Conservation (phyloP, 2,329 filamentous ascomycete species). For the Chrysosporium keratinophilum region DNA sequence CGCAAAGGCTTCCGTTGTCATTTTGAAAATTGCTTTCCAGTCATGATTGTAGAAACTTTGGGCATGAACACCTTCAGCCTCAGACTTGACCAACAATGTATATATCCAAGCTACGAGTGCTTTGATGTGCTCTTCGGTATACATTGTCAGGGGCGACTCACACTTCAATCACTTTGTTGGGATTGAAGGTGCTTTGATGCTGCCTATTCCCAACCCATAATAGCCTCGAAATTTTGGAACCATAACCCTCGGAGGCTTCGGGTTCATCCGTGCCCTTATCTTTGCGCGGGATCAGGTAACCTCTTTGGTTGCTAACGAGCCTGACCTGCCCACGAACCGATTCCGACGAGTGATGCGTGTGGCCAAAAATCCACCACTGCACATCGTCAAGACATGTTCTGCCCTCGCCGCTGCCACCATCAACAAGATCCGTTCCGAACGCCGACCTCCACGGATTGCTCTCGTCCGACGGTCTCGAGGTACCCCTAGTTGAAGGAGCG, state of each 20-base stretch:
- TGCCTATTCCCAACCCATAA: not conserved
- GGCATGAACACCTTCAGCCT: no score
- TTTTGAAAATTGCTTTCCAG: no score
- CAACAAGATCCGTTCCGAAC: conserved; percentile 26
- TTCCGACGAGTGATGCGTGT: conserved; percentile 38
- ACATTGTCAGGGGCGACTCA: not conserved
- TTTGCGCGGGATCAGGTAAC: conserved; percentile 26
- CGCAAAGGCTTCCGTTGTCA: no score
- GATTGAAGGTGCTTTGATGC: conserved; percentile 4
- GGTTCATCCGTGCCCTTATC: conserved; percentile 14
- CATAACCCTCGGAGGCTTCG: conserved; percentile 15
- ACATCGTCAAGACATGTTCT: conserved; percentile 8
- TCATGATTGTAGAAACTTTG: no score
- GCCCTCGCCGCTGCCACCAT: not conserved
- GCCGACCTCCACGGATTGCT: conserved; percentile 40
- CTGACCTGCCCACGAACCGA: conserved; percentile 28
- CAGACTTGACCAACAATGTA: no score
- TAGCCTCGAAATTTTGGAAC: conserved; percentile 3
- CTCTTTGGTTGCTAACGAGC: conserved; percentile 39
- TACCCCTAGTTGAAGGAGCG: conserved; percentile 40
- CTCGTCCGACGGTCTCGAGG: conserved; percentile 40
- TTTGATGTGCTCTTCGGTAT: no score
- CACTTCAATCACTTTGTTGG: conserved; percentile 4
- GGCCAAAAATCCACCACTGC: conserved; percentile 36
- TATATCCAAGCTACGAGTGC: no score